phyloP scores from a whole-genome alignment of 331 rosid species.

The Phaseolus coccineus region DNA sequence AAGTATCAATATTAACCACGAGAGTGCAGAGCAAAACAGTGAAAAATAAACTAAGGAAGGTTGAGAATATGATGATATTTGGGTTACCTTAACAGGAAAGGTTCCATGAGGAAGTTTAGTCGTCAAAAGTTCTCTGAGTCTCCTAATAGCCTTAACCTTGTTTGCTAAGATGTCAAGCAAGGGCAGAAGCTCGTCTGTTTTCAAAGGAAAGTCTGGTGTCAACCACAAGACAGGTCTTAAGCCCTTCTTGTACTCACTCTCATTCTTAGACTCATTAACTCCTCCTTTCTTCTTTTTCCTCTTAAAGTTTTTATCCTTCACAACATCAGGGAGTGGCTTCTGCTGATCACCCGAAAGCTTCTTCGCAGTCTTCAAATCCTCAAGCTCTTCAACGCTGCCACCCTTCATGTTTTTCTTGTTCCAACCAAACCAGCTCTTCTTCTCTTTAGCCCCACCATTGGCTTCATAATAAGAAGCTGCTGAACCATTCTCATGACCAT shows the following conservation, averaged over 20 bases:
- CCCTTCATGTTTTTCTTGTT: conserved; percentile 76
- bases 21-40: conserved; percentile 1
- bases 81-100: conserved; percentile 90
- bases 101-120: conserved; percentile 96
- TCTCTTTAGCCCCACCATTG: conserved; percentile 76
- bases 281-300: conserved; percentile 88
- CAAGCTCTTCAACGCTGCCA: conserved; percentile 64
- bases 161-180: conserved; percentile 93
- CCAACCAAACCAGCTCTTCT: conserved; percentile 97
- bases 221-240: conserved; percentile 98
- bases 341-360: conserved; percentile 75
- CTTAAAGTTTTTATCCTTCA: conserved; percentile 71
- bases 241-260: conserved; percentile 95
- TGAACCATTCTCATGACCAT: conserved; percentile 69
- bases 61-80: conserved; percentile 23
- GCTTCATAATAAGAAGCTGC: conserved; percentile 58
- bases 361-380: conserved; percentile 73
- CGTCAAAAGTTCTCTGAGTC: conserved; percentile 97
- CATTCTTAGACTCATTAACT: conserved; percentile 74
- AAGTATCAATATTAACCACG: conserved; percentile 1
- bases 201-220: conserved; percentile 94
- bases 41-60: neutral
- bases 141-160: conserved; percentile 97
- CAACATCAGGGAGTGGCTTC: conserved; percentile 65
- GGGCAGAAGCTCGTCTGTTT: conserved; percentile 97